phyloP scores from a whole-genome alignment of 1,284 basidiomycete genomes.

The Melampsora larici-populina region DNA sequence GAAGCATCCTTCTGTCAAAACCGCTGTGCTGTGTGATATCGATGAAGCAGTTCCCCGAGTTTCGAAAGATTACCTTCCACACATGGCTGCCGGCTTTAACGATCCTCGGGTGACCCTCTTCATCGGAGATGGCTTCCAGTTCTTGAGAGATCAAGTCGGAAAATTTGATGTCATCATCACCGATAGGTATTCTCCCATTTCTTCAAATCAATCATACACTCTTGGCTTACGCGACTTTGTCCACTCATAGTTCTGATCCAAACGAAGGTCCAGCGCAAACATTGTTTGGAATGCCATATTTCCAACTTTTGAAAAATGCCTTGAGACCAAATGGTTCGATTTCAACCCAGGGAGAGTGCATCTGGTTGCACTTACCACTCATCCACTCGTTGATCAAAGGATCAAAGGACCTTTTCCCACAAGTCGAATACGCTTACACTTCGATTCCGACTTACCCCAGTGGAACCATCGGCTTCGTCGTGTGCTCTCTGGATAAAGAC shows the following conservation, averaged over 20 bases:
- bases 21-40: slow-evolving; percentile 95
- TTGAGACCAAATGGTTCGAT: slow-evolving; percentile 87
- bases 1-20: slow-evolving; percentile 85
- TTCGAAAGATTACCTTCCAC: slow-evolving; percentile 85
- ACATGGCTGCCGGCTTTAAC: slow-evolving; percentile 82
- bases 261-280: slow-evolving; percentile 84
- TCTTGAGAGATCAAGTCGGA: slow-evolving; percentile 81
- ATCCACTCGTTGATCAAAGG: slow-evolving; percentile 75
- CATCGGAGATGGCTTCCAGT: slow-evolving; percentile 96
- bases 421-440: slow-evolving; percentile 87
- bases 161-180: slow-evolving; percentile 97
- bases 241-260: slow-evolving; percentile 68
- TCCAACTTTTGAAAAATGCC: slow-evolving; percentile 85
- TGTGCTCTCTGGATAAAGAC: slow-evolving; percentile 75
- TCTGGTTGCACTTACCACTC: slow-evolving; percentile 89
- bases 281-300: slow-evolving; percentile 97
- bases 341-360: slow-evolving; percentile 91
- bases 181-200: slow-evolving; percentile 24
- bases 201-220: not conserved
- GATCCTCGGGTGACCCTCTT: slow-evolving; percentile 81
- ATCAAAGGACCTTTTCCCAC: slow-evolving; percentile 74
- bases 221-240: not conserved
- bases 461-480: slow-evolving; percentile 93
- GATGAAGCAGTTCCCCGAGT: slow-evolving; percentile 98
- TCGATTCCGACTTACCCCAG: slow-evolving; percentile 95